A percentile compares a stretch with the other conserved stretches of the same genome.
phyloP scores from a whole-genome alignment of 2,329 filamentous ascomycete genomes.

The Eutypa lata region DNA sequence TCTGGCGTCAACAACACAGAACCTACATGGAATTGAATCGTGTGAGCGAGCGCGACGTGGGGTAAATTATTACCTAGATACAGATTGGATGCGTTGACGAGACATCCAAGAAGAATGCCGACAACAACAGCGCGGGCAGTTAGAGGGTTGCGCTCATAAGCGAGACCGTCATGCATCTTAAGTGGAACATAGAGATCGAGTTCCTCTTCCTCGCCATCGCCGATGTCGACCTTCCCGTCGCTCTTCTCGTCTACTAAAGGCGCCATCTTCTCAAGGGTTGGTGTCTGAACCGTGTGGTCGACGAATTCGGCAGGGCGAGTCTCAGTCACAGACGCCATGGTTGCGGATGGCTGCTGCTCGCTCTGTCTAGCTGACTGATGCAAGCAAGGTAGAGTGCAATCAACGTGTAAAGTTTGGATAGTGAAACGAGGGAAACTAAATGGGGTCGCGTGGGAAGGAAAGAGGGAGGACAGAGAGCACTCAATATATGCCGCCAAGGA shows the following conservation, averaged over 20 bases:
- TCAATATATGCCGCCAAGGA: background rate
- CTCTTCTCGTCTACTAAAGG: slow-evolving; percentile 7
- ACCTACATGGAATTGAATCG: too few relatives aligned
- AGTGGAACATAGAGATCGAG: slow-evolving; percentile 39
- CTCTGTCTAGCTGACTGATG: background rate
- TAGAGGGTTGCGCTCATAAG: slow-evolving; percentile 38
- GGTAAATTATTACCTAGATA: slow-evolving; percentile 47
- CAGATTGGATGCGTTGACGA: slow-evolving; percentile 57
- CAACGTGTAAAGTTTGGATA: background rate
- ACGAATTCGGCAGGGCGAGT: slow-evolving; percentile 16
- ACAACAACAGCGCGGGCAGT: slow-evolving; percentile 50
- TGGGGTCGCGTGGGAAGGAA: background rate
- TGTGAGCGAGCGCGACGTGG: too few relatives aligned
- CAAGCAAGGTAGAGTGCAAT: background rate
- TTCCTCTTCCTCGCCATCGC: slow-evolving; percentile 28
- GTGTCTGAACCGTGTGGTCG: slow-evolving; percentile 13
- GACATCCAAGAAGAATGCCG: slow-evolving; percentile 49
- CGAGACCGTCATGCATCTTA: slow-evolving; percentile 31
- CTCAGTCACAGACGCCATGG: slow-evolving; percentile 21
- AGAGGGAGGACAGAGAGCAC: background rate
- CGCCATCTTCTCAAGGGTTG: slow-evolving; percentile 13
- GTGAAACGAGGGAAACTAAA: background rate
- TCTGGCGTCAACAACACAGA: background rate
- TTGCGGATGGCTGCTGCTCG: slow-evolving; percentile 9
- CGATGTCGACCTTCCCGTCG: slow-evolving; percentile 24